Percentiles rank a stretch among this genome's conserved stretches.
phyloP scores from a whole-genome alignment of 192 early-diverging fungal genomes.

The Coemansia sp. region DNA sequence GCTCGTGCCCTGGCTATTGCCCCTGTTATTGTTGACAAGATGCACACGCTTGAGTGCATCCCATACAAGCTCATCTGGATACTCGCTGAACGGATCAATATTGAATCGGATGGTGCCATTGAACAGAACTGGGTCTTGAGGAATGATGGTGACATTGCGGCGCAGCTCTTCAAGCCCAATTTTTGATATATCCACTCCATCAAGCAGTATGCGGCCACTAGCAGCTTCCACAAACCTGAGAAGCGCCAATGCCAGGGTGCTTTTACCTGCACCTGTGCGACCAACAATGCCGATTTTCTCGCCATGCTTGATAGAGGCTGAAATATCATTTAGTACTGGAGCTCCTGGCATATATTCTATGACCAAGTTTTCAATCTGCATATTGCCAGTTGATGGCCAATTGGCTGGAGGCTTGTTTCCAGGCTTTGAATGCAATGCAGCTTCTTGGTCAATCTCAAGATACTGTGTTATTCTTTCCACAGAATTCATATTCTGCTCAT shows the following conservation, averaged over 20 bases:
- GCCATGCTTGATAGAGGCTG: conserved; percentile 61
- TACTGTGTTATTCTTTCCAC: too few species aligned
- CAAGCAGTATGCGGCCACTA: conserved; percentile 63
- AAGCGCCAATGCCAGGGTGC: conserved; percentile 62
- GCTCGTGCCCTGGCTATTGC: not conserved
- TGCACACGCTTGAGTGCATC: conserved; percentile 20
- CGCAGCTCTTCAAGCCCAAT: conserved; percentile 74
- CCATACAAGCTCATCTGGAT: conserved; percentile 53
- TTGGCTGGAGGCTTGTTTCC: conserved; percentile 50
- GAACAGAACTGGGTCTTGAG: too few species aligned
- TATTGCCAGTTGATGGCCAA: conserved; percentile 68
- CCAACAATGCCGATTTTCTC: too few species aligned
- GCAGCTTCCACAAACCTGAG: conserved; percentile 70
- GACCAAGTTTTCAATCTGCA: conserved; percentile 62
- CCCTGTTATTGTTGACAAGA: conserved; percentile 2
- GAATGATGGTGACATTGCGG: too few species aligned
- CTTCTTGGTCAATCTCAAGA: too few species aligned
- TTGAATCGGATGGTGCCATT: too few species aligned
- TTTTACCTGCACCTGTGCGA: conserved; percentile 78
- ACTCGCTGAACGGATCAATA: conserved; percentile 77
- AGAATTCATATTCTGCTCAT: conserved; percentile 78
- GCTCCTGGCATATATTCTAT: conserved; percentile 68
- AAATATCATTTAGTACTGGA: conserved; percentile 71
- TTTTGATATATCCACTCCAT: conserved; percentile 68
- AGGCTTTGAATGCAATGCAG: conserved; percentile 55